Evolutionary conservation across 495 filamentous ascomycete species (phyloP), one percentile per base, ranked within the genome.

Genomic region (Sporormia fimetaria): DNA sequence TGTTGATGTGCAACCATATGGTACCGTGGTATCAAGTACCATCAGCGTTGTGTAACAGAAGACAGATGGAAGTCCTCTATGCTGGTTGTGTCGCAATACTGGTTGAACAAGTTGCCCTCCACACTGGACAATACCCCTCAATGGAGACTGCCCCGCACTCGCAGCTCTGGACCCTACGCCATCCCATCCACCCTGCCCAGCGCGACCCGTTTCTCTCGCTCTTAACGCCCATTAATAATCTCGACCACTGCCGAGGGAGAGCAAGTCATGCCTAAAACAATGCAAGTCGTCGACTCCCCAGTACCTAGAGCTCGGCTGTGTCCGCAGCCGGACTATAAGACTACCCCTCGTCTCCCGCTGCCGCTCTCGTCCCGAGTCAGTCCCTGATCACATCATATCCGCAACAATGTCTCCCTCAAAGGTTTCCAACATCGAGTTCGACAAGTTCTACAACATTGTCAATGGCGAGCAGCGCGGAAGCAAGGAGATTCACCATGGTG

Each of bases 381-480:
- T 33, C 8, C 28, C 17, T 17, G 14, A 1, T 32, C 23, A 32
- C 18, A 48, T n/a, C 21, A 11, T 27, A 39, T 14, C 22, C 22
- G 40, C 38, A 28, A 62, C 38, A 46, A 64, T 64, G 61, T 60
- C 60, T 45, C 61, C 58, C 27, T 58, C 57, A 30, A 63, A 63
- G 44, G 51, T 54, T 14, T 45, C 48, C 39, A 56, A 25, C 28
- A 44, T 67, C 40, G 51, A 57, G 22, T 67, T 60, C 42, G 52
- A 57, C 27, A 57, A 42, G 10, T 70, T 69, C 57, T 50, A 57
- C 53, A 73, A 75, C 46, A 57, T 65, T 45, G 58, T 75, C 37
- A 59, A 72, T 40, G 70, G 69, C 39, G 29, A 68, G 55, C 47
- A 51, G 23, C 49, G 58, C 12, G 33, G 42, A 5, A 56, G 56